Base-by-base conservation (phyloP, 2,329 filamentous ascomycete genomes). In the Tolypocladium tundrense region DNA sequence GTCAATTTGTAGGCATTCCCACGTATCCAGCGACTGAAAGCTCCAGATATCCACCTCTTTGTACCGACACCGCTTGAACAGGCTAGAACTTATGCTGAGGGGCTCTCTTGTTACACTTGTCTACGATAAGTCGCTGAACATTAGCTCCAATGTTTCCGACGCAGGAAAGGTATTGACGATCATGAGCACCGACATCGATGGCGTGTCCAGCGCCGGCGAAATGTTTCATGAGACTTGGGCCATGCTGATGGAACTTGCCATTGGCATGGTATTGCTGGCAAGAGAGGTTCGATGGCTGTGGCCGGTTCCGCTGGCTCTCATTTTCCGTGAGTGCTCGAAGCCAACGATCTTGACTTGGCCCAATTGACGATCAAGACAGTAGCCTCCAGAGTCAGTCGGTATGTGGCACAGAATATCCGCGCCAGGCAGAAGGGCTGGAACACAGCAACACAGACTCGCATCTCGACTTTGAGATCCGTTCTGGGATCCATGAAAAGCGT, bases 161-260 rank as follows among this genome's bases (percentile, higher is more conserved):
- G 4, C 24, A 13, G 45, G 45, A 31, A 48, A 31, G 8, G 45
- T 48, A 10, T 31, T 48, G 6, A 48, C 45, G 7, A 48, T 48
- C 45, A 48, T 48, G 45, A 48, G 69, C 58, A 77, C 68, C 1
- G 75, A 79, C 62, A 67, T 72, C 2, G 68, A 72, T 11, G 67
- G 64, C 52, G 62, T 77, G 0, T 68, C 68, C 1, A 61, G 61
- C 0, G 65, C 70, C 6, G 66, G 65, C 0, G 65, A 68, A 27
- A 73, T 77, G 70, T 60, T 75, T n/a, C 74, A 78, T 52, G 75
- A 78, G 53, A 69, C 68, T 1, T 77, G 75, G 73, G 76, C 72
- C 0, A 68, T 74, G 19, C 42, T 70, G 0, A 27, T 77, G 0
- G 76, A 78, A 58, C 70, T 77, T 0, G 43, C 70, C 0, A 64